A percentile compares a stretch with the other conserved stretches of the same genome.
Evolutionary conservation across 805 yeast genomes (phyloP).

Genomic region (Pichia californica): DNA sequence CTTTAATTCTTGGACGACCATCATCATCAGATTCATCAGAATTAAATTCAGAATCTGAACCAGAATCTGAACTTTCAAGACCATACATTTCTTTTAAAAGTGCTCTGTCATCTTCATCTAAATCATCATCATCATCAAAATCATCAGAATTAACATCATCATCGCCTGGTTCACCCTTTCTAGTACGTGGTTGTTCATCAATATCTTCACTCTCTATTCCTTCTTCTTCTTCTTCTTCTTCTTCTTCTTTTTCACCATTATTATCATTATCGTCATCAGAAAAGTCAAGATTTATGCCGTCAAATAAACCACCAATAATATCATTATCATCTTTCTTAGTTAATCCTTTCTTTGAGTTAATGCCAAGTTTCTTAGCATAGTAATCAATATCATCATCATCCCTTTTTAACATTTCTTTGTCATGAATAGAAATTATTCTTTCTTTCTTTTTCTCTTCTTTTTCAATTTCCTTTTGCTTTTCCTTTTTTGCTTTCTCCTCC

Average conservation of each 20-base stretch:
- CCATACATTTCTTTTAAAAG: conserved; percentile 29
- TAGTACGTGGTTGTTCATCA: conserved; percentile 1
- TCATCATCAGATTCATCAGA: conserved; percentile 25
- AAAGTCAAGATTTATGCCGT: conserved; percentile 53
- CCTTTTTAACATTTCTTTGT: conserved; percentile 40
- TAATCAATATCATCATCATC: conserved; percentile 78
- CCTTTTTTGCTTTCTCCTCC: conserved; percentile 6
- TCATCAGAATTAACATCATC: conserved; percentile 26
- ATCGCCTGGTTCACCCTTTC: conserved; percentile 17
- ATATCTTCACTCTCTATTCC: neutral
- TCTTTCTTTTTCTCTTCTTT: neutral
- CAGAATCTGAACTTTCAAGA: conserved; percentile 21
- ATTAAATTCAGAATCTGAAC: conserved; percentile 17
- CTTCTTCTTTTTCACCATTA: conserved; percentile 14
- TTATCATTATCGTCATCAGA: neutral
- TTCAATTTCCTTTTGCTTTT: conserved; percentile 4
- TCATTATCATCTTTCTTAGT: conserved; percentile 61
- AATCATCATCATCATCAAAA: conserved; percentile 27
- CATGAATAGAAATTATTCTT: conserved; percentile 33
- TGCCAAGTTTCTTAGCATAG: conserved; percentile 77
- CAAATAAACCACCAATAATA: conserved; percentile 71
- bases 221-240: conserved; percentile 6
- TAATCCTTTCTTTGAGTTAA: conserved; percentile 50
- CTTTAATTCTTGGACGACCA: conserved; percentile 34
- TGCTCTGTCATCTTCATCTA: conserved; percentile 28